Evolutionary conservation across 2,329 filamentous ascomycete genomes (phyloP).

Genomic region (Laburnicola sp.): DNA sequence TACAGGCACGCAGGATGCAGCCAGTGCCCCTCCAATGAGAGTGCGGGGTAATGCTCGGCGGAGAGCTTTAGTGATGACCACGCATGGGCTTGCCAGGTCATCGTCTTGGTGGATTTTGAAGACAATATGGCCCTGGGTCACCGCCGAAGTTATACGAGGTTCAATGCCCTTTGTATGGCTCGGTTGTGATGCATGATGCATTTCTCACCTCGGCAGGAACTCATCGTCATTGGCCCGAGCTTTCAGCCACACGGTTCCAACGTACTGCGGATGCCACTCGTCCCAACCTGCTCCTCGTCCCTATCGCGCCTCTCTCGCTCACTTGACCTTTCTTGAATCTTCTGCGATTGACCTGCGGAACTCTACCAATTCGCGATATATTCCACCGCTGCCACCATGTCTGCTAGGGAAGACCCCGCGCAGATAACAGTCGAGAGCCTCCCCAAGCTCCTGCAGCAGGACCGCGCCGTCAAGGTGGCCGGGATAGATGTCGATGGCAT

Average conservation of each 20-base stretch:
- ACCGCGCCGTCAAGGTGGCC: slow-evolving; percentile 82
- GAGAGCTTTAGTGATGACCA: background rate
- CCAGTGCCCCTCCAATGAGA: background rate
- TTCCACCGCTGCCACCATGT: slow-evolving; percentile 21
- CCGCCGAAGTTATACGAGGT: too few relatives aligned
- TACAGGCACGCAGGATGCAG: background rate
- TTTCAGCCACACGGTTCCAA: slow-evolving; percentile 18
- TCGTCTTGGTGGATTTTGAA: too few relatives aligned
- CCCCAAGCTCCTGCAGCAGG: slow-evolving; percentile 67
- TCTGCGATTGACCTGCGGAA: too few relatives aligned
- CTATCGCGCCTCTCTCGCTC: slow-evolving; percentile 5
- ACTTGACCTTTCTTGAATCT: background rate
- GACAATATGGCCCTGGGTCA: too few relatives aligned
- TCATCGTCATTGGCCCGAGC: slow-evolving; percentile 39
- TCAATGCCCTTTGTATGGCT: too few relatives aligned
- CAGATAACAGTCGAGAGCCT: slow-evolving; percentile 66
- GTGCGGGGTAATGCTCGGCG: background rate
- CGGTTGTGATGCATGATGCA: too few relatives aligned
- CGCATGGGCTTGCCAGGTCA: too few relatives aligned
- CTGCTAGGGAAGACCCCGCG: slow-evolving; percentile 24
- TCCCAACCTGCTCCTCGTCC: slow-evolving; percentile 1
- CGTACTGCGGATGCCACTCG: background rate
- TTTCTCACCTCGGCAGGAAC: slow-evolving; percentile 10
- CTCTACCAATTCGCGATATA: background rate
- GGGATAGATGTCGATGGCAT: slow-evolving; percentile 86